Base-by-base conservation (phyloP, 192 early-diverging fungal genomes). In the Coemansia sp. region DNA sequence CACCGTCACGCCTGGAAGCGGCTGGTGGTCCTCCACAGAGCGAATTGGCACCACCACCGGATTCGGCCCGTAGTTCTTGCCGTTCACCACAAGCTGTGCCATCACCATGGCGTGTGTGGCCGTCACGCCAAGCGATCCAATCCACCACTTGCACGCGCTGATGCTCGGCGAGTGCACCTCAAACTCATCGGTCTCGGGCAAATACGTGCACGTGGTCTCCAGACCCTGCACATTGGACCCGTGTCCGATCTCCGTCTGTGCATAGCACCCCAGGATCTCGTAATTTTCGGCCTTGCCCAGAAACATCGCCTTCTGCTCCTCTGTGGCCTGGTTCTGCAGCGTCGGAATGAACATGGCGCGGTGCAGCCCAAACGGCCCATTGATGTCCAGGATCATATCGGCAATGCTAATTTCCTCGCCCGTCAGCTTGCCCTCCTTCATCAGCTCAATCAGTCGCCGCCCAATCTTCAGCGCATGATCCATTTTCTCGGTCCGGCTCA, bases 111-210 rank as follows among this genome's bases (percentile, higher is more conserved):
- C 90, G 63, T 95, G 90, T 32, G 87, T 92, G 21, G 87, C 87
- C 6, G 87, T 87, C 48, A 89, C 86, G 60, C 92, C 92, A 22
- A 95, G 80, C 23, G 89, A 89, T 48, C 92, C 93, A 38, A 88
- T 84, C 93, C 93, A 95, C 91, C 92, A 95, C 75, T 95, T 95
- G 75, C 85, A 73, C 0, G 92, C 82, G 38, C 91, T 89, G 48
- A 93, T 70, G 57, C 73, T 83, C 23, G 93, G 93, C 29, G 87
- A 85, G 67, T 95, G 89, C 51, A 95, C 79, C 62, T 91, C 93
- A 57, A 93, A 95, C 82, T 95, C 90, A 65, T 93, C 84, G 3
- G 91, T 93, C 70, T 89, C 90, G 3, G 88, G 86, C 43, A 91
- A 82, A 58, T 86, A 93, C 1, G 91, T 93, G 55, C 92, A 91